Conservation (phyloP, 106 monocot species). For the Chionographis japonica region DNA sequence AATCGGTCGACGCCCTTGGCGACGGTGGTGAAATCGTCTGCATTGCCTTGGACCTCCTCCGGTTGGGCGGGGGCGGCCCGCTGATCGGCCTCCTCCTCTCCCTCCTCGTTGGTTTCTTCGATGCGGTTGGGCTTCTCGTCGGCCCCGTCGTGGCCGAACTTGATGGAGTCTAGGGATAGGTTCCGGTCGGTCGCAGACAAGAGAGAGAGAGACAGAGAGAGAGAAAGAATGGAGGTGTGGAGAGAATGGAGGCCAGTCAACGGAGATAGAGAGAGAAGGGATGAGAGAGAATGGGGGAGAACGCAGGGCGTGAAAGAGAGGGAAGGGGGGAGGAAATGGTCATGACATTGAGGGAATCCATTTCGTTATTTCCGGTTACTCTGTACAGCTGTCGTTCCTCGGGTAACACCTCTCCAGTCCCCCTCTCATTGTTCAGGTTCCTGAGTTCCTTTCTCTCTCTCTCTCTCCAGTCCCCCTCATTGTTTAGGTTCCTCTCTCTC, state of each 20-base stretch:
- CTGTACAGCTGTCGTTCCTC: too few relatives aligned
- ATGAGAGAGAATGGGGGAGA: background rate
- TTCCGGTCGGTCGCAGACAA: slow-evolving; percentile 32
- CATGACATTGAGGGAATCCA: too few relatives aligned
- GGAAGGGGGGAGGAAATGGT: too few relatives aligned
- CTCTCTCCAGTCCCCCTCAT: too few relatives aligned
- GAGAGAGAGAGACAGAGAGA: background rate
- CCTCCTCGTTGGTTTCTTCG: slow-evolving; percentile 10
- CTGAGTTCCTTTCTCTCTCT: too few relatives aligned
- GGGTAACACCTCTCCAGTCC: too few relatives aligned
- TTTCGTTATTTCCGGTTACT: too few relatives aligned
- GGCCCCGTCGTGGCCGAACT: background rate
- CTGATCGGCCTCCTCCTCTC: background rate
- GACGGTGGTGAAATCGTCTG: slow-evolving; percentile 4
- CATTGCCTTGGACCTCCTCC: background rate
- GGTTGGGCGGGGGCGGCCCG: background rate
- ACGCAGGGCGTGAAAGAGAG: background rate
- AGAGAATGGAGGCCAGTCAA: background rate
- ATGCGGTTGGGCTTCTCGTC: slow-evolving; percentile 4
- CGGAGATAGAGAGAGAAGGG: background rate
- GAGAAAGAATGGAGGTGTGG: background rate
- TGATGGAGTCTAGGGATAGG: slow-evolving; percentile 35
- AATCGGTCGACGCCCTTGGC: slow-evolving; percentile 40
- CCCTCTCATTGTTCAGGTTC: too few relatives aligned
- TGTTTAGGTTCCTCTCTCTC: too few relatives aligned